These are phyloP conservation scores for Fusarium nanum DNA, from an alignment of 2,329 filamentous ascomycete genomes.

Conservation along the genomic window DNA sequence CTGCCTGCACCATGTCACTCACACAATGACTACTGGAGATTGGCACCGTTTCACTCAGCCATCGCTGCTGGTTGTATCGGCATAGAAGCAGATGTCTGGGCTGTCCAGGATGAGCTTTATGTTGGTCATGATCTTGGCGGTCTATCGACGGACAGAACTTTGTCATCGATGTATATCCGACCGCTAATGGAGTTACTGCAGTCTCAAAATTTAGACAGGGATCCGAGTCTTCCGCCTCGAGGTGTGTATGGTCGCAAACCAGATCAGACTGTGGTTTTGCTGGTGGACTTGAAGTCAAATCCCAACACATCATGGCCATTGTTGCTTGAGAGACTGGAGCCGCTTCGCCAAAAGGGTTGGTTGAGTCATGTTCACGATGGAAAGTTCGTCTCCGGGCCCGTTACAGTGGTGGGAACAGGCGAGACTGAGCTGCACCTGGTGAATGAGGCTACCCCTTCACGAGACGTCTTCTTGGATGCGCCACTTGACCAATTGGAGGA, in stretches of 20 bases:
- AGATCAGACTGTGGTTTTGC: constrained; percentile 66
- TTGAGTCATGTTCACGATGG: constrained; percentile 64
- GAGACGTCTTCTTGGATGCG: constrained; percentile 75
- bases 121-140: constrained; percentile 71
- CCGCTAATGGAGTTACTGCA: constrained; percentile 71
- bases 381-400: constrained; percentile 62
- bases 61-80: constrained; percentile 69
- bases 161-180: constrained; percentile 71
- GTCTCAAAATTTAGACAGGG: constrained; percentile 52
- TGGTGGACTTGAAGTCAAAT: constrained; percentile 76
- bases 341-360: constrained; percentile 69
- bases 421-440: constrained; percentile 44
- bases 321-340: constrained; percentile 58
- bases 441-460: constrained; percentile 42
- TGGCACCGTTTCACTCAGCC: constrained; percentile 71
- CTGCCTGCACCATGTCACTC: constrained; percentile 70
- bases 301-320: constrained; percentile 42
- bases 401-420: constrained; percentile 78
- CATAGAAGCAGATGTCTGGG: constrained; percentile 78
- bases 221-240: constrained; percentile 41
- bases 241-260: constrained; percentile 69
- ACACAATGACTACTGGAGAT: constrained; percentile 78
- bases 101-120: constrained; percentile 64
- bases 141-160: constrained; percentile 66
- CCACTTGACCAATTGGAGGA: constrained; percentile 61